These are phyloP conservation scores for Acrocalymma vagum DNA, from an alignment of 2,329 filamentous ascomycete genomes.

Conservation along the genomic window DNA sequence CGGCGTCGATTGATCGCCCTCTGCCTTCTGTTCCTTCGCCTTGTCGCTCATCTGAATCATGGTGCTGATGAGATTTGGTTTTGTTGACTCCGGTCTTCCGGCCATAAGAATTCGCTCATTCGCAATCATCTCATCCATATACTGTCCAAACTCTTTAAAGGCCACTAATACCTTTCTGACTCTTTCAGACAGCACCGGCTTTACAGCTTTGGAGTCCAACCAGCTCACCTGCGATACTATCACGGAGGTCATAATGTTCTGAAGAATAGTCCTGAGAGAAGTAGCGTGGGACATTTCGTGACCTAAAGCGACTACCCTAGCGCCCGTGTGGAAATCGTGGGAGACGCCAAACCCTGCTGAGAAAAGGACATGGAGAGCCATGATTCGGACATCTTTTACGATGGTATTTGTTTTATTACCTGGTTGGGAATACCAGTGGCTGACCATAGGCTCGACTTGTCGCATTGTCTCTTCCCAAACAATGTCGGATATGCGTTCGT, in stretches of 20 bases:
- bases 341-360: constrained; percentile 46
- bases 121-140: constrained; percentile 29
- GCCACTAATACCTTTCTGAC: constrained; percentile 25
- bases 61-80: constrained; percentile 38
- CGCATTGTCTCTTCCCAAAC: constrained; percentile 66
- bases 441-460: constrained; percentile 57
- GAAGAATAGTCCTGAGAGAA: constrained; percentile 35
- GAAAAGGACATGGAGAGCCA: constrained; percentile 50
- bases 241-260: constrained; percentile 29
- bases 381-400: constrained; percentile 42
- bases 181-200: constrained; percentile 26
- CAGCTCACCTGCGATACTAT: constrained; percentile 17
- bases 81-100: neutral
- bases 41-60: constrained; percentile 32
- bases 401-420: constrained; percentile 27
- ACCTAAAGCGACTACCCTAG: constrained; percentile 17
- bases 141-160: constrained; percentile 22
- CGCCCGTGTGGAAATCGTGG: constrained; percentile 21
- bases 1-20: constrained; percentile 4
- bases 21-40: constrained; percentile 8
- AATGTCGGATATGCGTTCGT: constrained; percentile 50
- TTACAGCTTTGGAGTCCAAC: constrained; percentile 20
- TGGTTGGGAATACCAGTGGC: constrained; percentile 29
- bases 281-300: constrained; percentile 24
- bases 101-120: constrained; percentile 15